Evolutionary conservation across 805 yeast species (phyloP).

Genomic region (Yamadazyma sp.): DNA sequence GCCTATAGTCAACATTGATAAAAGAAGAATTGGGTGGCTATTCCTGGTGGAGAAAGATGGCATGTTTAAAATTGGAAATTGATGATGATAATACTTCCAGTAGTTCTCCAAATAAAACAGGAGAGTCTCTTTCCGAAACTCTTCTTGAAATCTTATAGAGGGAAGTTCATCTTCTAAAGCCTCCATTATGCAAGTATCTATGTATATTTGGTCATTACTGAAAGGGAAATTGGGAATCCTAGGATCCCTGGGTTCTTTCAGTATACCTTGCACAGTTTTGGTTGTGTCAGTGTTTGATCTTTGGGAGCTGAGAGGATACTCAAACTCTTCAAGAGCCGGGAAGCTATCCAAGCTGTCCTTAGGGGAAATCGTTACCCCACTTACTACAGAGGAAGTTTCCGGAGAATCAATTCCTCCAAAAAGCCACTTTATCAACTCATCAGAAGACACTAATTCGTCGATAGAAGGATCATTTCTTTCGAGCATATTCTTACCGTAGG

Average conservation of each 20-base stretch:
- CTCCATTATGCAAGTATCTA: conserved; percentile 10
- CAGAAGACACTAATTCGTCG: conserved; percentile 12
- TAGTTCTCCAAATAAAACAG: conserved; percentile 24
- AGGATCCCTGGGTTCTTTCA: neutral
- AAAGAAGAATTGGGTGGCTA: conserved; percentile 47
- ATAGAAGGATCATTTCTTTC: conserved; percentile 8
- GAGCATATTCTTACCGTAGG: no score
- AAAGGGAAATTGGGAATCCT: conserved; percentile 13
- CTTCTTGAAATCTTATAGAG: conserved; percentile 12
- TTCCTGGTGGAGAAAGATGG: conserved; percentile 52
- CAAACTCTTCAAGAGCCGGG: conserved; percentile 15
- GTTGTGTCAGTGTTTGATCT: neutral
- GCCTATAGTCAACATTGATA: conserved; percentile 57
- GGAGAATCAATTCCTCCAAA: conserved; percentile 14
- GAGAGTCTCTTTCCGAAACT: conserved; percentile 7
- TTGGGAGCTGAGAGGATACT: conserved; percentile 9
- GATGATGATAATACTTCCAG: conserved; percentile 57
- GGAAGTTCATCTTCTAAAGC: conserved; percentile 12
- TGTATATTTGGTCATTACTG: conserved; percentile 9
- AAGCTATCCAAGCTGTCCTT: conserved; percentile 12
- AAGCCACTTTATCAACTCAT: conserved; percentile 17
- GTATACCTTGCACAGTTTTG: no score
- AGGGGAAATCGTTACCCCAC: conserved; percentile 9
- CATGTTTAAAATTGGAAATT: conserved; percentile 54
- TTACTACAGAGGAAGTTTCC: conserved; percentile 5